These are phyloP conservation scores for Skeletonema potamos DNA, from an alignment of 108 stramenopile species.

Conservation along the genomic window DNA sequence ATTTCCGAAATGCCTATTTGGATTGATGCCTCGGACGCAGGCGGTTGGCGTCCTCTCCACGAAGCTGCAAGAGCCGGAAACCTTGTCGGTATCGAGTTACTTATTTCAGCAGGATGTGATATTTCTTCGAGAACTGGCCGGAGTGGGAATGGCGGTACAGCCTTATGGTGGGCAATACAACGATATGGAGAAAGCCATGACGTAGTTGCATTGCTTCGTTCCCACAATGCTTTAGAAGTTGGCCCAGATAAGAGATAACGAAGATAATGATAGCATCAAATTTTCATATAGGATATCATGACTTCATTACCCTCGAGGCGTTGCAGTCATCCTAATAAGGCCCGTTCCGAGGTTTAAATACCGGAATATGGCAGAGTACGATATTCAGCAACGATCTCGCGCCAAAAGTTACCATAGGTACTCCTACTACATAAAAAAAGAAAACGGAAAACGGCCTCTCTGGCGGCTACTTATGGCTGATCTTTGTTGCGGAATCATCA, in stretches of 20 bases:
- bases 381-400: too few species aligned
- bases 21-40: conserved; percentile 32
- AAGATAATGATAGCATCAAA: neutral
- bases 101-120: conserved; percentile 29
- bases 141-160: conserved; percentile 32
- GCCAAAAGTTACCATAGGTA: too few species aligned
- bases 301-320: too few species aligned
- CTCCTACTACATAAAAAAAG: too few species aligned
- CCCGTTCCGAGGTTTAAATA: too few species aligned
- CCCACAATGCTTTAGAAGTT: conserved; percentile 18
- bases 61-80: conserved; percentile 50
- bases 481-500: too few species aligned
- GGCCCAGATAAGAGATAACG: conserved; percentile 14
- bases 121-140: conserved; percentile 27
- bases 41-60: conserved; percentile 50
- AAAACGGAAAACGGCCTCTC: too few species aligned
- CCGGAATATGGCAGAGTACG: too few species aligned
- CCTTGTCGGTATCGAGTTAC: conserved; percentile 32
- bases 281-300: too few species aligned
- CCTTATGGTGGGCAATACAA: conserved; percentile 42
- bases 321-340: too few species aligned
- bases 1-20: conserved; percentile 17
- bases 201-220: conserved; percentile 29
- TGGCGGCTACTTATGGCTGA: too few species aligned
- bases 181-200: conserved; percentile 35